A percentile compares a stretch with the other conserved stretches of the same genome.
These are phyloP conservation scores for Corchorus capsularis DNA, from an alignment of 345 rosid species.

Conservation along the genomic window DNA sequence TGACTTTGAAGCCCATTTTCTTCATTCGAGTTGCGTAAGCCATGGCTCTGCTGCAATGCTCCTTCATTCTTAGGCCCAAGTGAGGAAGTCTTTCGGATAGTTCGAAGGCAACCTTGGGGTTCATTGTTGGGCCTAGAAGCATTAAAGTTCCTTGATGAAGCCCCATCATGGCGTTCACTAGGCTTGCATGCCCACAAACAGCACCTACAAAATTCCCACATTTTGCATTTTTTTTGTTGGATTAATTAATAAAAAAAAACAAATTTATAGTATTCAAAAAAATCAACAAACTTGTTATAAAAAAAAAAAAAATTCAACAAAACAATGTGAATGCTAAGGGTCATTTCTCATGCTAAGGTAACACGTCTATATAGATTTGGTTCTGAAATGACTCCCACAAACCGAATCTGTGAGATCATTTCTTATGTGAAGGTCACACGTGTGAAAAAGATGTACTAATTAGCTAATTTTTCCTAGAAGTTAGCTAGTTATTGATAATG, in stretches of 20 bases:
- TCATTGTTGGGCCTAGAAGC: conserved; percentile 98
- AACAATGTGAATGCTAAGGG: not conserved
- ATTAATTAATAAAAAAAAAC: not conserved
- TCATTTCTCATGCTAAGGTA: too few relatives aligned
- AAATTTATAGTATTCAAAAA: not conserved
- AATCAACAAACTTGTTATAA: not conserved
- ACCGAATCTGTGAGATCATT: too few relatives aligned
- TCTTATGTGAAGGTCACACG: too few relatives aligned
- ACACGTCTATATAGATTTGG: too few relatives aligned
- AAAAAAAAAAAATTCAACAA: not conserved
- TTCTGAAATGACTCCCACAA: too few relatives aligned
- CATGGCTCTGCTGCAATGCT: conserved; percentile 76
- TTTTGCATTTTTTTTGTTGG: not conserved
- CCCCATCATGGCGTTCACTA: conserved; percentile 94
- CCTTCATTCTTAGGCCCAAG: conserved; percentile 79
- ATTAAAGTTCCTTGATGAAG: conserved; percentile 84
- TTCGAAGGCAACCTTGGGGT: conserved; percentile 89
- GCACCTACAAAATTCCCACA: conserved; percentile 56
- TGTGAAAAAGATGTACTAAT: too few relatives aligned
- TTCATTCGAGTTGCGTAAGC: conserved; percentile 66
- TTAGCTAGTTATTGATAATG: too few relatives aligned
- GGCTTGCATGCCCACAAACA: conserved; percentile 77
- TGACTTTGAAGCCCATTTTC: conserved; percentile 69
- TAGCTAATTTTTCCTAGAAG: not conserved
- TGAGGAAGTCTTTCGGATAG: conserved; percentile 89